Conservation (phyloP, 345 rosid species). For the Corchorus capsularis region DNA sequence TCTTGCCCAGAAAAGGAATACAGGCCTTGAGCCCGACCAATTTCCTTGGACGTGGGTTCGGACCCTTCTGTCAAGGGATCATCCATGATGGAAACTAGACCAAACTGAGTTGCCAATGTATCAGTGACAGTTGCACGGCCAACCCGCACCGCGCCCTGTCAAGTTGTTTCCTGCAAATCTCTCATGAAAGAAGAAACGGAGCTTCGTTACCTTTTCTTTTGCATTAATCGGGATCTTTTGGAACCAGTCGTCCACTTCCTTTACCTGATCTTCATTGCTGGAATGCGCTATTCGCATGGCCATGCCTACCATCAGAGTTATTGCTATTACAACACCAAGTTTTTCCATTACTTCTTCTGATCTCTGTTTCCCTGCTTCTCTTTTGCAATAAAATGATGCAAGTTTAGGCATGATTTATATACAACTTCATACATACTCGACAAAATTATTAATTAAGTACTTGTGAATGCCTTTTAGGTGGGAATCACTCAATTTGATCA, state of each 20-base stretch:
- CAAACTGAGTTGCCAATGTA: slow-evolving; percentile 50
- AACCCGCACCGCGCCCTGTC: slow-evolving; percentile 45
- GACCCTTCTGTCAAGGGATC: slow-evolving; percentile 47
- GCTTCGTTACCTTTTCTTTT: slow-evolving; percentile 47
- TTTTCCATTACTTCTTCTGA: slow-evolving; percentile 6
- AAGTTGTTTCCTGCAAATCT: slow-evolving; percentile 50
- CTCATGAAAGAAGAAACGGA: slow-evolving; percentile 71
- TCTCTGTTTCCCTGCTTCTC: too few species aligned
- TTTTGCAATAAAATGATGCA: too few species aligned
- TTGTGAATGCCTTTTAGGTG: too few species aligned
- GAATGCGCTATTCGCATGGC: slow-evolving; percentile 1
- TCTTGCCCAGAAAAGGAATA: slow-evolving; percentile 45
- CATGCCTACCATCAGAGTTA: neutral
- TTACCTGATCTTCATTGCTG: neutral
- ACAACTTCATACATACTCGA: too few species aligned
- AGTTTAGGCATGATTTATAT: too few species aligned
- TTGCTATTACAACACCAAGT: neutral
- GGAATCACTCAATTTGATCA: too few species aligned
- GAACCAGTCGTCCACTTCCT: slow-evolving; percentile 15
- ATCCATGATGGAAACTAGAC: slow-evolving; percentile 14
- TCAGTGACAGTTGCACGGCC: slow-evolving; percentile 38
- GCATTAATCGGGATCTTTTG: neutral
- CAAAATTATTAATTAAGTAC: too few species aligned
- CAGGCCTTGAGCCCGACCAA: slow-evolving; percentile 72
- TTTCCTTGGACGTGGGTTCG: slow-evolving; percentile 48